Percentiles rank a stretch among this genome's conserved stretches.
Evolutionary conservation across 208 protist genomes (phyloP).

Genomic region (Acanthamoeba lenticulata): DNA sequence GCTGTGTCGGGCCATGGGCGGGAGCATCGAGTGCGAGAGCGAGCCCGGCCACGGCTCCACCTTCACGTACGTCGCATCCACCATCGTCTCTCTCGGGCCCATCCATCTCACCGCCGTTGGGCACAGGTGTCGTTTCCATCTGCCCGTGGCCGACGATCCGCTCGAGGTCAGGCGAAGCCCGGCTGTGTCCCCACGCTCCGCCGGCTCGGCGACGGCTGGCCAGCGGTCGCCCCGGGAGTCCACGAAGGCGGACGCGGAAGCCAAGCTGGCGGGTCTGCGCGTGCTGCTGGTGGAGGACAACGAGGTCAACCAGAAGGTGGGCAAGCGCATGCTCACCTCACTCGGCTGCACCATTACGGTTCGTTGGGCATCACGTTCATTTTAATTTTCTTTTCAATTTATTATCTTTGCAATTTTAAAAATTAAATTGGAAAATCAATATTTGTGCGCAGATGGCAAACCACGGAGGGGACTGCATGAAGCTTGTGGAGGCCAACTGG

Average conservation of each 20-base stretch:
- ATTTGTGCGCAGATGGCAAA: neutral
- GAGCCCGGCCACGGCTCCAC: neutral
- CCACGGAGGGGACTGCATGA: neutral
- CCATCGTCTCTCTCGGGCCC: neutral
- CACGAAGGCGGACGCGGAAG: neutral
- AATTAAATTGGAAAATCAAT: too few relatives aligned
- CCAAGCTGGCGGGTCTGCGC: neutral
- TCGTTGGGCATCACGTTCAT: neutral
- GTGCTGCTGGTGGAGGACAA: slow-evolving; percentile 50
- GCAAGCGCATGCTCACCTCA: neutral
- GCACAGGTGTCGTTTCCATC: neutral
- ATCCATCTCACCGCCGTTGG: neutral
- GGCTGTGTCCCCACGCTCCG: too few relatives aligned
- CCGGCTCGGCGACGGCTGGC: too few relatives aligned
- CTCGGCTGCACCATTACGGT: neutral
- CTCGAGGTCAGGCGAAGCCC: neutral
- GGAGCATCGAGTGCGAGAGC: neutral
- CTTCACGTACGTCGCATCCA: neutral
- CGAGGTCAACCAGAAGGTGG: slow-evolving; percentile 6
- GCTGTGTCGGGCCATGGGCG: neutral
- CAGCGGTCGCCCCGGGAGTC: neutral
- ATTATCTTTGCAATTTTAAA: too few relatives aligned
- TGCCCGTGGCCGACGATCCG: neutral
- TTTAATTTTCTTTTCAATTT: neutral
- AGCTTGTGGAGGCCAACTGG: neutral